Base-by-base conservation (phyloP, 768 basidiomycete species). In the Cystoderma amianthinum region DNA sequence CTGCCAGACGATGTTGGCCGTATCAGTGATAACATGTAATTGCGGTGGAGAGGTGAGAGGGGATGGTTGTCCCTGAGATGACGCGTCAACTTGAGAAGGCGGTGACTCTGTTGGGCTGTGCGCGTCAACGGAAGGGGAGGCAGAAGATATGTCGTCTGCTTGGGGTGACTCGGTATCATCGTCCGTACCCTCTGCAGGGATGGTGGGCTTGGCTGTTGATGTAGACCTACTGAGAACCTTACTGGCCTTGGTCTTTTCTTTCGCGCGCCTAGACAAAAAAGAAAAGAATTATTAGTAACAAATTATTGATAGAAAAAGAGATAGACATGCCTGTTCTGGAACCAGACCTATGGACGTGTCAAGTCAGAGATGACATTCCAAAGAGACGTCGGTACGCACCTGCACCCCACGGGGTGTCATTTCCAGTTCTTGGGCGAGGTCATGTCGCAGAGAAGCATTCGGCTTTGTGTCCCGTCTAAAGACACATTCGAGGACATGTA, bases 361-460 rank as follows among this genome's bases (percentile, higher is more conserved):
- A 33, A 37, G 30, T 38, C 21, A 43, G 39, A 20, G 17, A 52
- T 38, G 42, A 39, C 38, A 43, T 13, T 22, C 16, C 34, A 41
- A 41, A 38, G 28, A 36, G 34, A 40, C 23, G 44, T 12, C 38
- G 45, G 38, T 32, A 77, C 71, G 36, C 43, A 95, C 94, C 76
- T 98, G 94, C 2, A 98, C 88, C n/a, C 90, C 91, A 45, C 94
- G 71, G 16, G 91, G 80, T 7, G 88, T 86, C 94, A 98, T 98
- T 47, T 81, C 82, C 43, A 97, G 78, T 64, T 91, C 74, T 7
- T 72, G 64, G 0, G 92, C 85, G 40, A 98, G 78, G 48, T 78
- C 71, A 60, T 87, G 89, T 51, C 95, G 75, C 25, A 85, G 66
- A 5, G 74, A 64, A 28, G 81, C 83, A 60, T 92, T 93, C 12